Evolutionary conservation across 2,329 filamentous ascomycete genomes (phyloP).

Genomic region (Hymenoscyphus salicellus): DNA sequence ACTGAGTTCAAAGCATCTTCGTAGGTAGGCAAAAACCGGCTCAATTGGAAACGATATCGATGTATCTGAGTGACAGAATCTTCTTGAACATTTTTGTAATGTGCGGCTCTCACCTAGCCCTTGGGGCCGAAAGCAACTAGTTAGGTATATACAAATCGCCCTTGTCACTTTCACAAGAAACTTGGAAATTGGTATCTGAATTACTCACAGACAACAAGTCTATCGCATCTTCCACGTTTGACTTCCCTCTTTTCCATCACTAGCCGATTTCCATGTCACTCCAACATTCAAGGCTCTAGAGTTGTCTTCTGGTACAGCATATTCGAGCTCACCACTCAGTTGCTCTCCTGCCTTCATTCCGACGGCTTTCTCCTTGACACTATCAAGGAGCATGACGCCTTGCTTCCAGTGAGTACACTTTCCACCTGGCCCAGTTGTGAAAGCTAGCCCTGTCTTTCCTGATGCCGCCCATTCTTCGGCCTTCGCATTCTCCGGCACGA

Average conservation of each 20-base stretch:
- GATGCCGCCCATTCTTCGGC: conserved; percentile 59
- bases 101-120: too few species aligned
- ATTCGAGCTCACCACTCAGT: conserved; percentile 66
- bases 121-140: too few species aligned
- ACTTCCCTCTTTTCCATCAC: conserved; percentile 24
- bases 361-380: conserved; percentile 44
- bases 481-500: conserved; percentile 50
- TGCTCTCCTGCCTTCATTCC: conserved; percentile 52
- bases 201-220: neutral
- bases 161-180: too few species aligned
- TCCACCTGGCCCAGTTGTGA: conserved; percentile 78
- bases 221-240: conserved; percentile 38
- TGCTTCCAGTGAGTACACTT: conserved; percentile 90
- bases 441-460: conserved; percentile 65
- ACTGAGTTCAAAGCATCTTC: too few species aligned
- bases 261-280: conserved; percentile 53
- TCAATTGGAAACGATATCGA: too few species aligned
- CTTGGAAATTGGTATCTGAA: too few species aligned
- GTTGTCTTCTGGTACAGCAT: conserved; percentile 66
- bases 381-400: conserved; percentile 68
- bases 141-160: too few species aligned
- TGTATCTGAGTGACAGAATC: too few species aligned
- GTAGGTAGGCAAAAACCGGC: too few species aligned
- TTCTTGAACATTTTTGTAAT: too few species aligned
- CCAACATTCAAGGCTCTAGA: conserved; percentile 66